Conservation (phyloP, 129 eudicot genomes). For the Tagetes patula region DNA sequence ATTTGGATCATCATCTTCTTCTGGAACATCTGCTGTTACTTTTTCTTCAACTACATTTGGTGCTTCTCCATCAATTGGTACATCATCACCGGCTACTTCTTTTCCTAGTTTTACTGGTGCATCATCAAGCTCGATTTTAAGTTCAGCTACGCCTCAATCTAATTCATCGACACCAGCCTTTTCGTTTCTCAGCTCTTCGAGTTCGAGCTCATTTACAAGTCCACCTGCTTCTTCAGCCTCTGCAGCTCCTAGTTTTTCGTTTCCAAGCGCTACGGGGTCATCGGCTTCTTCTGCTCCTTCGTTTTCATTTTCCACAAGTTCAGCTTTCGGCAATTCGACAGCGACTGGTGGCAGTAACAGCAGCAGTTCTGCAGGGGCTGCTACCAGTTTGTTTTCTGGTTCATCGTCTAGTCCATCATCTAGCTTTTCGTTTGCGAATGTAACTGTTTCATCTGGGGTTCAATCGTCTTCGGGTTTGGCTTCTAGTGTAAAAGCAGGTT, state of each 20-base stretch:
- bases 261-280: slow-evolving; percentile 9
- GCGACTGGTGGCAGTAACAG: slow-evolving; percentile 11
- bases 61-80: slow-evolving; percentile 24
- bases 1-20: slow-evolving; percentile 34
- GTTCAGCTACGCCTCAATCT: slow-evolving; percentile 27
- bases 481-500: slow-evolving; percentile 29
- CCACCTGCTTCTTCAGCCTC: slow-evolving; percentile 35
- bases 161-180: slow-evolving; percentile 37
- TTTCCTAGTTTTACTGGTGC: slow-evolving; percentile 14
- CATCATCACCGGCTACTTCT: slow-evolving; percentile 28
- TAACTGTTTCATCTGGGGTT: slow-evolving; percentile 28
- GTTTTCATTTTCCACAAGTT: slow-evolving; percentile 23
- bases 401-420: slow-evolving; percentile 21
- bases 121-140: slow-evolving; percentile 29
- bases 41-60: slow-evolving; percentile 30
- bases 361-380: slow-evolving; percentile 27
- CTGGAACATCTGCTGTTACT: slow-evolving; percentile 11
- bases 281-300: slow-evolving; percentile 11
- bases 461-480: slow-evolving; percentile 36
- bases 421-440: slow-evolving; percentile 51
- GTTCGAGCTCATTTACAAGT: slow-evolving; percentile 19
- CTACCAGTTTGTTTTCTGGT: slow-evolving; percentile 27
- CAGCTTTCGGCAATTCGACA: slow-evolving; percentile 20
- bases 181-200: slow-evolving; percentile 41
- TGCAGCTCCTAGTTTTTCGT: slow-evolving; percentile 35